Percentiles rank a stretch among this genome's conserved stretches.
These are phyloP conservation scores for Yarrowia alimentaria DNA, from an alignment of 805 yeast species.

Conservation along the genomic window DNA sequence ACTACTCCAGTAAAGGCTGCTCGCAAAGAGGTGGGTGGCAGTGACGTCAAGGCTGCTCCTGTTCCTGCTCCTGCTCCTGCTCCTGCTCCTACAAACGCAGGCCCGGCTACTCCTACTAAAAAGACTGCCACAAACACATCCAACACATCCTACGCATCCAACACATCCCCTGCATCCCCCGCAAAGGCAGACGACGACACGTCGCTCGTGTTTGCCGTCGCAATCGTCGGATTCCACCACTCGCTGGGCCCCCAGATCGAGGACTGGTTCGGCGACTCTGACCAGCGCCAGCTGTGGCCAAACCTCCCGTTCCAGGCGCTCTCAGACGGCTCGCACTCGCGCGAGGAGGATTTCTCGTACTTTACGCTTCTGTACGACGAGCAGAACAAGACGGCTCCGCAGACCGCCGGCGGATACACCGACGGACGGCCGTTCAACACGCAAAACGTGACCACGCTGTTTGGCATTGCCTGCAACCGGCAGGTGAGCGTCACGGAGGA, in stretches of 20 bases:
- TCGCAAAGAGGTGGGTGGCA: too few relatives aligned
- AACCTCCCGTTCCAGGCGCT: constrained; percentile 89
- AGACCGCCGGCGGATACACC: constrained; percentile 35
- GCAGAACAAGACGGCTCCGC: constrained; percentile 47
- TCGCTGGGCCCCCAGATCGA: constrained; percentile 92
- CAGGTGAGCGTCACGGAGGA: constrained; percentile 69
- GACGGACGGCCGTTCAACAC: constrained; percentile 45
- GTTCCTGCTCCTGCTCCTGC: too few relatives aligned
- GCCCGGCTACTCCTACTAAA: too few relatives aligned
- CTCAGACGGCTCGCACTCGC: constrained; percentile 94
- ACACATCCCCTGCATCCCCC: too few relatives aligned
- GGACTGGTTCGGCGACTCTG: constrained; percentile 67
- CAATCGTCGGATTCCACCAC: constrained; percentile 92
- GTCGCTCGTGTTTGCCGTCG: constrained; percentile 69
- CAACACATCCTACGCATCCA: too few relatives aligned
- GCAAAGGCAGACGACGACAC: too few relatives aligned
- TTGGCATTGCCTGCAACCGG: constrained; percentile 91
- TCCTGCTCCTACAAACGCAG: too few relatives aligned
- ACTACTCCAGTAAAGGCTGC: too few relatives aligned
- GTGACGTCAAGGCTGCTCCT: too few relatives aligned
- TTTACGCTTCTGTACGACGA: constrained; percentile 79
- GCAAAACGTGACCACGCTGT: constrained; percentile 63
- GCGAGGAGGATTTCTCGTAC: constrained; percentile 88
- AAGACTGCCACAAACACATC: too few relatives aligned
- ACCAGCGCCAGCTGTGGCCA: constrained; percentile 63